Conservation (phyloP, 371 early-diverging fungal species). For the Thermomucor indicae-seudaticae region DNA sequence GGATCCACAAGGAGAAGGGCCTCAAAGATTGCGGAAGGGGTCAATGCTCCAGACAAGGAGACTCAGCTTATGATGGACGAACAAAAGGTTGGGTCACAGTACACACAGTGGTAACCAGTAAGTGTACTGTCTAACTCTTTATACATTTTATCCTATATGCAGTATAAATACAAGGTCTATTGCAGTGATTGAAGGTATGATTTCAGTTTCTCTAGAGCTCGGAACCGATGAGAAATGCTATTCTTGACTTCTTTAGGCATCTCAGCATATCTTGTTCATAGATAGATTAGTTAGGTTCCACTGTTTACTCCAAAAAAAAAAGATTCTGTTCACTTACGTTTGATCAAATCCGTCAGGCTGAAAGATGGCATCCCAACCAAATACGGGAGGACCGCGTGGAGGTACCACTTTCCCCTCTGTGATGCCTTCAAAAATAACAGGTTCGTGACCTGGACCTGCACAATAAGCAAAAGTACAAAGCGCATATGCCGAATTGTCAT, state of each 20-base stretch:
- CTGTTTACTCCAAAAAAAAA: neutral
- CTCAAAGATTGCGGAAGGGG: too few species aligned
- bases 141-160: too few species aligned
- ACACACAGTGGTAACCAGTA: too few species aligned
- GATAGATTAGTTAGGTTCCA: neutral
- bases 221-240: constrained; percentile 83
- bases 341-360: constrained; percentile 77
- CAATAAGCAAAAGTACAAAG: constrained; percentile 90
- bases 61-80: too few species aligned
- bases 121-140: too few species aligned
- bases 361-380: constrained; percentile 97
- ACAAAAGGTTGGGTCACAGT: too few species aligned
- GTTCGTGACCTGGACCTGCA: constrained; percentile 79
- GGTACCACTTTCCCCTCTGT: constrained; percentile 86
- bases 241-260: constrained; percentile 83
- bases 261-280: constrained; percentile 77
- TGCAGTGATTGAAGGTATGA: constrained; percentile 25
- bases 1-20: too few species aligned
- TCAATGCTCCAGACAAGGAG: too few species aligned
- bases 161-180: too few species aligned
- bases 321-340: constrained; percentile 42
- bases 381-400: constrained; percentile 79
- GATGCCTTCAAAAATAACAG: constrained; percentile 86
- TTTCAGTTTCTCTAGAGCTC: constrained; percentile 74
- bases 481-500: constrained; percentile 82